Evolutionary conservation across 257 asterid genomes (phyloP).

Genomic region (Solanum acaule): DNA sequence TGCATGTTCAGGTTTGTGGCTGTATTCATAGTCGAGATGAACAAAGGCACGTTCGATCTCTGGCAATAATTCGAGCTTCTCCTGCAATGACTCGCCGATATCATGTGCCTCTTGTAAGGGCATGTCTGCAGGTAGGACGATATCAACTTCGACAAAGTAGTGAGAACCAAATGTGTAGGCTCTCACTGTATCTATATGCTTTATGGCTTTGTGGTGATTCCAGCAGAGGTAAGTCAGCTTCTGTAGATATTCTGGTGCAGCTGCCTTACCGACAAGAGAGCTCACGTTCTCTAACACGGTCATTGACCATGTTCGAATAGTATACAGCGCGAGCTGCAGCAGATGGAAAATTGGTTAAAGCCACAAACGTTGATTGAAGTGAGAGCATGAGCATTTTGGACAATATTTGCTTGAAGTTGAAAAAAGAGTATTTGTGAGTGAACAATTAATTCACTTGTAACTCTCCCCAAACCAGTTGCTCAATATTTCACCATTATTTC

Average conservation of each 20-base stretch:
- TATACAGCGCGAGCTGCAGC: conserved; percentile 37
- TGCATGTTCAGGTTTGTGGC: conserved; percentile 27
- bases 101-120: conserved; percentile 45
- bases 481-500: background rate
- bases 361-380: background rate
- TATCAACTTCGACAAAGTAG: conserved; percentile 48
- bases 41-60: conserved; percentile 30
- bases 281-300: conserved; percentile 46
- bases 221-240: conserved; percentile 50
- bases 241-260: conserved; percentile 42
- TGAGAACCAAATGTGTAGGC: conserved; percentile 50
- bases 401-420: background rate
- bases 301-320: conserved; percentile 47
- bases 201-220: conserved; percentile 46
- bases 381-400: background rate
- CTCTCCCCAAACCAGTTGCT: background rate
- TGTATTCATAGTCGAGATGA: conserved; percentile 24
- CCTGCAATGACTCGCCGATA: conserved; percentile 49
- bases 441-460: background rate
- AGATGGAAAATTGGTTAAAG: background rate
- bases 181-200: conserved; percentile 44
- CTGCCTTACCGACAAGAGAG: conserved; percentile 42
- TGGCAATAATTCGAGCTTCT: conserved; percentile 31
- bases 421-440: background rate
- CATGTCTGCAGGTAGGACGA: conserved; percentile 40